phyloP scores from a whole-genome alignment of 73 alveolate species.

The Stentor coeruleus region DNA sequence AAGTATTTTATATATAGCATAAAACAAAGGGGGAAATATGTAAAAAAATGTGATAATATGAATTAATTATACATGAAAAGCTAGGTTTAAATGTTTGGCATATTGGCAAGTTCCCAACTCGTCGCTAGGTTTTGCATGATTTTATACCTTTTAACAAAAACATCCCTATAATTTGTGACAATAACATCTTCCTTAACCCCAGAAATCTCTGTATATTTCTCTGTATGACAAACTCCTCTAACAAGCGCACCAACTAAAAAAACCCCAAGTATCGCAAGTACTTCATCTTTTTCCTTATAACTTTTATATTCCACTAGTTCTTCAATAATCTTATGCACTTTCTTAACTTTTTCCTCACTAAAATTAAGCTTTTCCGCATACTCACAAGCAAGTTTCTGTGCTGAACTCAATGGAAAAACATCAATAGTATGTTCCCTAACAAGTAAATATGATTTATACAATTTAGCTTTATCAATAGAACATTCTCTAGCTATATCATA shows the following conservation, averaged over 20 bases:
- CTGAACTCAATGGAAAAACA: neutral
- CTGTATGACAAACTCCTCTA: neutral
- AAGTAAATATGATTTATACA: neutral
- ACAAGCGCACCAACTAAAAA: neutral
- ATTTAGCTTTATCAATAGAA: neutral
- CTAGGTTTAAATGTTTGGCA: neutral
- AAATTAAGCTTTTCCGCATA: neutral
- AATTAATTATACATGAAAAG: too few relatives aligned
- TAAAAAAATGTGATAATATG: too few relatives aligned
- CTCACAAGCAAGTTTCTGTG: neutral
- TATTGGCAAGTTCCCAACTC: neutral
- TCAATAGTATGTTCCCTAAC: neutral
- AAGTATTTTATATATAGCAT: too few relatives aligned
- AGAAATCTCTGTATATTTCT: neutral
- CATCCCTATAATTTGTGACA: neutral
- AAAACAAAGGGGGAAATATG: too few relatives aligned
- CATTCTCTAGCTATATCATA: neutral
- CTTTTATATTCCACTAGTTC: neutral
- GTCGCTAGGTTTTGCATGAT: neutral
- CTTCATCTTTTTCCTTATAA: neutral
- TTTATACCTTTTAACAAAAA: neutral
- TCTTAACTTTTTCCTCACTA: neutral
- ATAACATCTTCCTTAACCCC: neutral
- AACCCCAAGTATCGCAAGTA: neutral
- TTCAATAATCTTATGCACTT: neutral